Conservation (phyloP, 2,329 filamentous ascomycete species). For the Penicillium sumatraense region DNA sequence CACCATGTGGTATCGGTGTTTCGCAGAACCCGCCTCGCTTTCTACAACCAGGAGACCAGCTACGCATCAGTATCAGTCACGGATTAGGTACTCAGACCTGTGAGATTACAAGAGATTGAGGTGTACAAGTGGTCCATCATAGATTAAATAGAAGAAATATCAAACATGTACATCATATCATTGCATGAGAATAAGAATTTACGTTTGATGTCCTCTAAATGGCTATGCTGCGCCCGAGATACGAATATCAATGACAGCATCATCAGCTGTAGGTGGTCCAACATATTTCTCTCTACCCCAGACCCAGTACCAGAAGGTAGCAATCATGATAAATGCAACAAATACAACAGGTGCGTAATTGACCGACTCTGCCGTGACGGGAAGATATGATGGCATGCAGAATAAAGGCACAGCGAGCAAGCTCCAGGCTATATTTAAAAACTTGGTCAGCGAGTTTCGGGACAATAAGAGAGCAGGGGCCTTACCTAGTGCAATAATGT, state of each 20-base stretch:
- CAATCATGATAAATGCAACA: conserved; percentile 64
- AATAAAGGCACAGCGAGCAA: conserved; percentile 70
- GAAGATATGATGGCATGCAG: conserved; percentile 58
- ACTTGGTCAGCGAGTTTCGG: background rate
- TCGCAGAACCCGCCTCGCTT: conserved; percentile 16
- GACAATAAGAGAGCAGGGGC: conserved; percentile 13
- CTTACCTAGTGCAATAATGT: conserved; percentile 65
- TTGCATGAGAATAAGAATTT: background rate
- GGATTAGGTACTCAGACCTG: conserved; percentile 17
- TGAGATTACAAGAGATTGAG: conserved; percentile 11
- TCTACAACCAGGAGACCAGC: conserved; percentile 13
- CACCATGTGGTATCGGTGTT: conserved; percentile 18
- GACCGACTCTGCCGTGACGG: conserved; percentile 62
- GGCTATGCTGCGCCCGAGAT: background rate
- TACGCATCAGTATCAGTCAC: conserved; percentile 17
- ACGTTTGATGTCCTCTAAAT: background rate
- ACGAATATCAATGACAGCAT: conserved; percentile 15
- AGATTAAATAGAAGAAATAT: background rate
- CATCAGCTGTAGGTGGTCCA: conserved; percentile 22
- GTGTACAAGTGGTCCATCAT: background rate
- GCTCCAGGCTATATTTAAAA: conserved; percentile 55
- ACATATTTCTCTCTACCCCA: conserved; percentile 66
- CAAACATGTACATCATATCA: background rate
- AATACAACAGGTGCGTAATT: conserved; percentile 77
- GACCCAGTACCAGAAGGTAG: conserved; percentile 67